Evolutionary conservation across 148 eudicot species (phyloP).

Genomic region (Vaccinium myrtillus): DNA sequence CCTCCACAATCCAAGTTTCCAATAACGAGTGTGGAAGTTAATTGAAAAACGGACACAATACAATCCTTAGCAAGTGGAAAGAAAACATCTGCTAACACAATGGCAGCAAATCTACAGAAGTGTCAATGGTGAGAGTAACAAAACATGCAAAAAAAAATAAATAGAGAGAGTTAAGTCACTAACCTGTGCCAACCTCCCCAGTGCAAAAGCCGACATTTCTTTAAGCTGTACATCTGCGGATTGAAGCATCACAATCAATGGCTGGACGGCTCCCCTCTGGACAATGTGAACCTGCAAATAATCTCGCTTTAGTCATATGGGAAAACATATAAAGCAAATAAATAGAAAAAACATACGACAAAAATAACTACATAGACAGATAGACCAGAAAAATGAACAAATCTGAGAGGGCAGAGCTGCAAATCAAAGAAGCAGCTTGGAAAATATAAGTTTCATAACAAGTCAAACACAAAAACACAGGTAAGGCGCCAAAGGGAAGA

Average conservation of each 20-base stretch:
- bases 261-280: conserved; percentile 95
- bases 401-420: conserved; percentile 3
- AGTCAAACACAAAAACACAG: not conserved
- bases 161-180: conserved; percentile 2
- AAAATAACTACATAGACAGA: not conserved
- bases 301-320: not conserved
- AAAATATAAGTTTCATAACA: not conserved
- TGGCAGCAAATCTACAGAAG: not conserved
- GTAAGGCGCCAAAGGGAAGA: not conserved
- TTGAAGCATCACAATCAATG: conserved; percentile 88
- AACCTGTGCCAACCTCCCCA: conserved; percentile 98
- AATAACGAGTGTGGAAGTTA: not conserved
- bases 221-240: conserved; percentile 69
- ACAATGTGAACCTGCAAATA: conserved; percentile 79
- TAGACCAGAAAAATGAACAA: not conserved
- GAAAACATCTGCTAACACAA: not conserved
- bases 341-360: no score
- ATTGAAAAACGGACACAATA: not conserved
- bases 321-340: not conserved
- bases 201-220: conserved; percentile 98
- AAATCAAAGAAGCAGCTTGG: conserved; percentile 12
- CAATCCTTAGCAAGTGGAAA: not conserved
- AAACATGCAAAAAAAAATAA: not conserved
- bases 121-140: not conserved
- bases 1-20: conserved; percentile 1